Percentiles rank a stretch among this genome's conserved stretches.
Evolutionary conservation across 768 basidiomycete genomes (phyloP).

Genomic region (Mycena epipterygia): DNA sequence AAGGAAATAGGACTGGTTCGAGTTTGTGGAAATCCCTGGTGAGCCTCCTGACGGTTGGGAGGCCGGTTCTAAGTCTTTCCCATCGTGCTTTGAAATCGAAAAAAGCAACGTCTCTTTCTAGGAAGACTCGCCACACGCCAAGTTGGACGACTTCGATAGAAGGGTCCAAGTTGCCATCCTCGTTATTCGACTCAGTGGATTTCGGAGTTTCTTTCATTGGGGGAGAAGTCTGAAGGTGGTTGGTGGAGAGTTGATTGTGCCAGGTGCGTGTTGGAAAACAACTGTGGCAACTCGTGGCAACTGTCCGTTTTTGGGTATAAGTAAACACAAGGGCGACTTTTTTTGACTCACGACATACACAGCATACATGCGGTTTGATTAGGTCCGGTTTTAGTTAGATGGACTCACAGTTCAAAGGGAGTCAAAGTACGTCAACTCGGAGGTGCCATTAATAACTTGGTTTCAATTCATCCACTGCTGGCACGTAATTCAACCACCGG

Average conservation of each 20-base stretch:
- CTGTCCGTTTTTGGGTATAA: too few species aligned
- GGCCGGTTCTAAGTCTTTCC: background rate
- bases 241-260: background rate
- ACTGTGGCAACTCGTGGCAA: background rate
- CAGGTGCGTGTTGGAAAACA: too few species aligned
- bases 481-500: too few species aligned
- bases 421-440: too few species aligned
- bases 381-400: too few species aligned
- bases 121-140: conserved; percentile 11
- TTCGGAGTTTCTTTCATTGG: background rate
- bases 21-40: conserved; percentile 7
- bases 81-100: background rate
- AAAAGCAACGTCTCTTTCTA: background rate
- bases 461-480: too few species aligned
- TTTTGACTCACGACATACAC: background rate
- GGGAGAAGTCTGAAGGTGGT: background rate
- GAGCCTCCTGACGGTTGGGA: conserved; percentile 1
- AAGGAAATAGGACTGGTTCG: conserved; percentile 21
- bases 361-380: background rate
- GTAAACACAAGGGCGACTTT: background rate
- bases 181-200: too few species aligned
- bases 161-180: background rate
- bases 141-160: conserved; percentile 5
- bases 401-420: too few species aligned
- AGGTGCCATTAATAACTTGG: too few species aligned